A percentile compares a stretch with the other conserved stretches of the same genome.
Conservation (phyloP, 495 filamentous ascomycete genomes). For the Rostrohypoxylon terebratum region DNA sequence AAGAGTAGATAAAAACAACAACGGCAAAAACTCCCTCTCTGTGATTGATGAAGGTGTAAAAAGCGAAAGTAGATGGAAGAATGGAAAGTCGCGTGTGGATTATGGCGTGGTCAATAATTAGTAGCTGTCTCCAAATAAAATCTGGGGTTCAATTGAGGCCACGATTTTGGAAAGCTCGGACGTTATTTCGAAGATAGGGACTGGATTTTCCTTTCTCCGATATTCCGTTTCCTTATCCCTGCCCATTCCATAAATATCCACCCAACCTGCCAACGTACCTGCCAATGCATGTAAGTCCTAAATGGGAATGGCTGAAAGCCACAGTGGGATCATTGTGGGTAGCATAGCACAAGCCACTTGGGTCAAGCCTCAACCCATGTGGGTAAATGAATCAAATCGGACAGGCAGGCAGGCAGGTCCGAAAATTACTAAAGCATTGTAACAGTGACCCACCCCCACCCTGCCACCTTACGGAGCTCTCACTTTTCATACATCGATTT, state of each 20-base stretch:
- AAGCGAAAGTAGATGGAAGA: slow-evolving; percentile 38
- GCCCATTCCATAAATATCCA: not conserved
- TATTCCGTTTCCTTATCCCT: slow-evolving; percentile 7
- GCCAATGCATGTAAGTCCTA: not conserved
- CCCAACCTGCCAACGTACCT: too few species aligned
- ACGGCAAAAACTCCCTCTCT: slow-evolving; percentile 2
- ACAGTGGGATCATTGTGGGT: not conserved
- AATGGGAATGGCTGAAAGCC: not conserved
- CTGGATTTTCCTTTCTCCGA: slow-evolving; percentile 38
- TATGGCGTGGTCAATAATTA: slow-evolving; percentile 8
- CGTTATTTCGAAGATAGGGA: not conserved
- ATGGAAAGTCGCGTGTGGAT: slow-evolving; percentile 36
- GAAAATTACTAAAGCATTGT: not conserved
- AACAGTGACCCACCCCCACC: not conserved
- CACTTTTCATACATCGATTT: not conserved
- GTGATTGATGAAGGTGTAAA: slow-evolving; percentile 5
- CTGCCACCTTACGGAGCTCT: not conserved
- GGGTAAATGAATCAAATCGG: slow-evolving; percentile 15
- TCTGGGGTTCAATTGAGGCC: slow-evolving; percentile 53
- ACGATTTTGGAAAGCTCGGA: slow-evolving; percentile 49
- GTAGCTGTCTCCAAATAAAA: slow-evolving; percentile 35
- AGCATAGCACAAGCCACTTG: not conserved
- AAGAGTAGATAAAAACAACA: slow-evolving; percentile 14
- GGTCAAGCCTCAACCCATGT: slow-evolving; percentile 17
- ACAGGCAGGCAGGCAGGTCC: slow-evolving; percentile 34